Base-by-base conservation (phyloP, 495 filamentous ascomycete species). In the Acidiella bohemica region DNA sequence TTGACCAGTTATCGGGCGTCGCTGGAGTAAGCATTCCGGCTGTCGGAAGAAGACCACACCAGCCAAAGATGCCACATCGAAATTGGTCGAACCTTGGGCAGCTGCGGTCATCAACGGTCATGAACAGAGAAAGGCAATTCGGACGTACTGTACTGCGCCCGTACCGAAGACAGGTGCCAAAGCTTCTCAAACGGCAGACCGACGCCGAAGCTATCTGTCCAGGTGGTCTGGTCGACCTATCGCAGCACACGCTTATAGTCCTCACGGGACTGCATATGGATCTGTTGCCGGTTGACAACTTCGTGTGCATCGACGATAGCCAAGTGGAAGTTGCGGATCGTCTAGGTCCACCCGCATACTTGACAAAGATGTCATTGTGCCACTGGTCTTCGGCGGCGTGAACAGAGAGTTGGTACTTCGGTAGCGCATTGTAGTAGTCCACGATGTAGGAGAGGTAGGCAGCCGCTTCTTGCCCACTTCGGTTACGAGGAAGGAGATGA, bases 361-460 rank as follows among this genome's bases (percentile, higher is more conserved):
- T 33, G 6, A 14, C 9, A 14, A 9, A 33, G 6, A 33, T 14
- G 16, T 33, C 31, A 33, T 33, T 33, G 31, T 33, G 31, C 31
- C 31, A 33, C 14, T 33, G 31, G 16, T 33, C 31, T 33, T 33
- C 31, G 16, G 31, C 16, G 9, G 31, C 31, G 31, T 33, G 31
- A 7, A 33, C 7, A 14, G 16, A 33, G 31, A 33, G 7, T 8
- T 7, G 16, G 31, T 33, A 33, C 17, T 33, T 11, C 31, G 31
- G 31, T 16, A 33, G 16, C 10, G 31, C 31, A 18, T 33, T 14
- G 31, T 33, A 33, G 31, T 33, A 33, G 14, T 33, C 31, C 8
- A 33, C 8, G 16, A 33, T 11, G 16, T 33, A 33, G 10, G 31
- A 33, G 7, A 33, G 31, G 16, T 17, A 33, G 8, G 31, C 31